These are phyloP conservation scores for Candida boleticola DNA, from an alignment of 805 yeast species.

Conservation along the genomic window DNA sequence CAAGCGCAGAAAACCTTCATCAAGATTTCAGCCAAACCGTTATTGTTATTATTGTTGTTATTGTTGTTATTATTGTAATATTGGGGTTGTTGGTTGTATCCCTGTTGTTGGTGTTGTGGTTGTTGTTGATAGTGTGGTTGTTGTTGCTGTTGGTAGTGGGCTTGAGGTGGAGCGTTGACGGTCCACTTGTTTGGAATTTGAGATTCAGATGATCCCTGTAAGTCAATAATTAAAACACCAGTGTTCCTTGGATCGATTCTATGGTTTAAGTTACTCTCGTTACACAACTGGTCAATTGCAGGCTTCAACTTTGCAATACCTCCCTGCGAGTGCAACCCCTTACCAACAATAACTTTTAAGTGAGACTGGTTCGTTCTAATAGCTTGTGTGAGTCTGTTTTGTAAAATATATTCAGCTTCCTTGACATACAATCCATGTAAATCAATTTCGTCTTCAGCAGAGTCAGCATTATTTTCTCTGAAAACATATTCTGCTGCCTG, in stretches of 20 bases:
- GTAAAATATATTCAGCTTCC: slow-evolving; percentile 80
- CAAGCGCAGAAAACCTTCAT: slow-evolving; percentile 34
- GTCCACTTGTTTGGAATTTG: slow-evolving; percentile 36
- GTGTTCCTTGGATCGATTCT: slow-evolving; percentile 67
- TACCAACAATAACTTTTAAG: slow-evolving; percentile 86
- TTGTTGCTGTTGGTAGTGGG: slow-evolving; percentile 23
- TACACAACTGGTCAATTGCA: slow-evolving; percentile 77
- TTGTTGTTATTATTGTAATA: slow-evolving; percentile 5
- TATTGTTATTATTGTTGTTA: slow-evolving; percentile 22
- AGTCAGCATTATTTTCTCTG: slow-evolving; percentile 82
- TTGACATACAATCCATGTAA: slow-evolving; percentile 87
- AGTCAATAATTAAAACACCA: slow-evolving; percentile 77
- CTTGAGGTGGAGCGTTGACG: slow-evolving; percentile 14
- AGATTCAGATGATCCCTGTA: slow-evolving; percentile 27
- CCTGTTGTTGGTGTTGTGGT: slow-evolving; percentile 18
- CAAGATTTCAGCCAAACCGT: slow-evolving; percentile 23
- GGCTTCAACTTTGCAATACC: slow-evolving; percentile 89
- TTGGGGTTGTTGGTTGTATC: slow-evolving; percentile 17
- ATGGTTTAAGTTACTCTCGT: slow-evolving; percentile 58
- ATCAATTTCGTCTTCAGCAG: slow-evolving; percentile 84
- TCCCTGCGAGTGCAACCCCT: slow-evolving; percentile 78
- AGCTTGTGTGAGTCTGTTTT: slow-evolving; percentile 68
- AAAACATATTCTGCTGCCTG: slow-evolving; percentile 91
- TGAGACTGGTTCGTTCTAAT: slow-evolving; percentile 56
- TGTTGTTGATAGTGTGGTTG: slow-evolving; percentile 21